These are phyloP conservation scores for Sinapis alba DNA, from an alignment of 441 rosid species.

Conservation along the genomic window DNA sequence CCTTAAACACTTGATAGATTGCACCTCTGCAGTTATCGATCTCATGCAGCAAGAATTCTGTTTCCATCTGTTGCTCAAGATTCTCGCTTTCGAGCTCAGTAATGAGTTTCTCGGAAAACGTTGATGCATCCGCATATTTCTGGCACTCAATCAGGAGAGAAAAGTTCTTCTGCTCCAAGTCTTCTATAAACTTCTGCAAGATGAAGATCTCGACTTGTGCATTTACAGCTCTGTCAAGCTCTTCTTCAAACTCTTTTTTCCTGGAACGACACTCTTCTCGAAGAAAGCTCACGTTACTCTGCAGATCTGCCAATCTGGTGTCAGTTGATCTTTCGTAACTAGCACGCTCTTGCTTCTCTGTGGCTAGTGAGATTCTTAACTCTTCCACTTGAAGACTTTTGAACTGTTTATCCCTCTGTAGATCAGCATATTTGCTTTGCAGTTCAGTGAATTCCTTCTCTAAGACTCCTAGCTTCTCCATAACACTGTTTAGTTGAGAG, in stretches of 20 bases:
- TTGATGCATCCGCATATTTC: slow-evolving; percentile 63
- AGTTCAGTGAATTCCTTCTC: slow-evolving; percentile 67
- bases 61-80: slow-evolving; percentile 81
- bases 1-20: slow-evolving; percentile 57
- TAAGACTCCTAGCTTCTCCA: slow-evolving; percentile 63
- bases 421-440: slow-evolving; percentile 56
- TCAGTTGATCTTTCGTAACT: slow-evolving; percentile 65
- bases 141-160: slow-evolving; percentile 68
- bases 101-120: slow-evolving; percentile 62
- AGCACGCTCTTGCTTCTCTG: slow-evolving; percentile 75
- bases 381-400: slow-evolving; percentile 62
- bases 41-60: slow-evolving; percentile 73
- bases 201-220: slow-evolving; percentile 76
- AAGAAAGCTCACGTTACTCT: slow-evolving; percentile 67
- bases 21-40: slow-evolving; percentile 60
- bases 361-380: slow-evolving; percentile 61
- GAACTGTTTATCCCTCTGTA: slow-evolving; percentile 62
- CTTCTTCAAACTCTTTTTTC: slow-evolving; percentile 85
- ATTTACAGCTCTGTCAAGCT: slow-evolving; percentile 72
- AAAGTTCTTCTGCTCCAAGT: slow-evolving; percentile 67
- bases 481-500: slow-evolving; percentile 54
- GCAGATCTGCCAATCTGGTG: slow-evolving; percentile 69
- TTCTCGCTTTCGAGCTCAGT: slow-evolving; percentile 70
- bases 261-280: slow-evolving; percentile 73
- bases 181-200: slow-evolving; percentile 71